Evolutionary conservation across 1,284 basidiomycete genomes (phyloP), one percentile per base, ranked within the genome.

Genomic region (Golubevia pallescens): DNA sequence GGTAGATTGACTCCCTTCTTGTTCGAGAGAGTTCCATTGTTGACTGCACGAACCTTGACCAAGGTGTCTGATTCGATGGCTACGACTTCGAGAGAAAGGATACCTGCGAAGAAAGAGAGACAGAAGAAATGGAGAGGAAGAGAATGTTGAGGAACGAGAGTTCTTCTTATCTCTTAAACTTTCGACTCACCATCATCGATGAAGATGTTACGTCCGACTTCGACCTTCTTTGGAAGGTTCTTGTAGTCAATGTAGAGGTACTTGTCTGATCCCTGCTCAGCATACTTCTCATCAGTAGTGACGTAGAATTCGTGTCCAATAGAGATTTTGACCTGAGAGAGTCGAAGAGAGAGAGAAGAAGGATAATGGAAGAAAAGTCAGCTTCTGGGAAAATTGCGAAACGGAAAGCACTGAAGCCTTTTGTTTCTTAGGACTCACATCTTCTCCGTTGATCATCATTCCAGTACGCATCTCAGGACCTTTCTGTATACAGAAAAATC

Each of bases 1-100:
- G 97, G 97, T 67, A 99, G 91, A 88, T 99, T 99, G 88, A 99
- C 97, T 87, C 97, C 97, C 89, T 99, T 99, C 87, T 94, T 93
- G 68, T 95, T 97, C 61, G 93, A 94, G 76, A 99, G 91, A 52
- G 89, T 91, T 67, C 96, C 97, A 81, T 92, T 93, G 90, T 99
- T 99, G 86, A 97, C 78, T 55, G 94, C 90, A 78, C 93, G 93
- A 80, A 99, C 97, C 61, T 82, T 71, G 74, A 87, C 80, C 58
- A 80, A 67, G 65, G 74, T 74, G 57, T 80, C 76, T 62, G 74
- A 79, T 68, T 81, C 81, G 78, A 98, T 91, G 75, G 91, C 89
- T 65, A 96, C 88, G 72, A 99, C 95, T 80, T 95, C 91, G 69
- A 99, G 93, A 56, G 95, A 95, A 53, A 98, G 90, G 82, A 98